A percentile compares a stretch with the other conserved stretches of the same genome.
Evolutionary conservation across 768 basidiomycete genomes (phyloP).

Genomic region (Russula foetens): DNA sequence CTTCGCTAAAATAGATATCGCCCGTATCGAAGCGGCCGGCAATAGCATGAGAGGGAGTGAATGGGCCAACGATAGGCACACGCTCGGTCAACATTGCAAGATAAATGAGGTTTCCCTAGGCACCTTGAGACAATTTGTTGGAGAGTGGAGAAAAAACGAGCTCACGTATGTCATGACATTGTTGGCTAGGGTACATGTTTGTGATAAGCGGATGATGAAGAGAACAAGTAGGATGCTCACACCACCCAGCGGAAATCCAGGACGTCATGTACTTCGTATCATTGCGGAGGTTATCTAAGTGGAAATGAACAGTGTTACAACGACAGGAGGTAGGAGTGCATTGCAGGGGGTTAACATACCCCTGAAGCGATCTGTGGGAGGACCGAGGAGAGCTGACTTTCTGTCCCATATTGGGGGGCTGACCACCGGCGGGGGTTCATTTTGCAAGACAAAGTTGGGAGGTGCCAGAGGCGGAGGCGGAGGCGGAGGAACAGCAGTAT

Average conservation of each 20-base stretch:
- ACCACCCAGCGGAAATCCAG: constrained; percentile 73
- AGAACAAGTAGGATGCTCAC: constrained; percentile 20
- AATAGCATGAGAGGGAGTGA: constrained; percentile 33
- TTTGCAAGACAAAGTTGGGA: neutral
- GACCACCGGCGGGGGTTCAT: neutral
- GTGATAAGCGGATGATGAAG: neutral
- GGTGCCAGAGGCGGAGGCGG: no score
- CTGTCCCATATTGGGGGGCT: neutral
- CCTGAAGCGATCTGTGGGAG: constrained; percentile 50
- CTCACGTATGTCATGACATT: constrained; percentile 68
- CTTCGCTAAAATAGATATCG: constrained; percentile 31
- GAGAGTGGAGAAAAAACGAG: neutral
- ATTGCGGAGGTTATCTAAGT: constrained; percentile 50
- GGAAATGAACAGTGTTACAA: neutral
- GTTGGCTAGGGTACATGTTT: constrained; percentile 41
- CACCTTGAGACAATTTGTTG: neutral
- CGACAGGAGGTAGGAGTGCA: neutral
- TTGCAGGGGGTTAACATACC: constrained; percentile 27
- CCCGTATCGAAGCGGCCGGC: constrained; percentile 25
- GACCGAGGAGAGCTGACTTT: constrained; percentile 29
- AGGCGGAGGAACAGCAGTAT: no score
- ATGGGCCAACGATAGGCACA: constrained; percentile 34
- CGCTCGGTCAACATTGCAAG: constrained; percentile 33
- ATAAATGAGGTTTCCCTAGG: constrained; percentile 34
- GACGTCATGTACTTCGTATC: constrained; percentile 62